Evolutionary conservation across 176 grass and related monocot species (phyloP), one percentile per base, ranked within the genome.

Genomic region (Phragmites australis): DNA sequence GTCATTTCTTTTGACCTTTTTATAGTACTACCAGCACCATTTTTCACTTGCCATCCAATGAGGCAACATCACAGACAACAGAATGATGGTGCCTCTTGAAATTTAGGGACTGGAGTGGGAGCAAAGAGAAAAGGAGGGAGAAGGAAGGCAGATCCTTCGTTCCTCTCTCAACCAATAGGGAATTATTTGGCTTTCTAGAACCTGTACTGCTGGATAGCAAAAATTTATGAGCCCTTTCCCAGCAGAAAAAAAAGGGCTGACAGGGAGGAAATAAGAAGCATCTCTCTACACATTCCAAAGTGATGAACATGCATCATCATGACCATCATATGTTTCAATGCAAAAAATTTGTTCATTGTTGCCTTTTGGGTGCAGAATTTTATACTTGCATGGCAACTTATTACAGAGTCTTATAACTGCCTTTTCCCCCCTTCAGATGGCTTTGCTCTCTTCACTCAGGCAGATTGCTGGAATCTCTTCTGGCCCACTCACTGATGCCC

Each of bases 401-500:
- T 65, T 79, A 62, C 45, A 41, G 15, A 81, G 70, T 75, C 69
- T 77, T 80, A 75, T 66, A 37, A 37, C 61, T 79, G 76, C 23
- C 42, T 74, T 17, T 53, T 40, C 17, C 8, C 17, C 3, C 43
- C 26, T 89, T 52, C 86, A 99, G 96, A 99, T 99, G 96, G 92
- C 96, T 27, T 73, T 99, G 86, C 70, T 99, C 18, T 99, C 96
- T 25, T 80, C 92, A 22, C 82, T 95, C 49, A 91, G 88, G 50
- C 96, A 99, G 77, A 93, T 99, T 72, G 96, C 96, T 51, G 92
- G 92, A 58, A 93, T 99, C 32, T 87, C 87, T 25, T 76, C 90
- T 56, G 96, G 96, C 67, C 88, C 90, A 17, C 87, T 95, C 31
- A 95, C 96, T 76, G 90, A 91, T 34, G 80, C 90, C 21, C 86